phyloP scores from a whole-genome alignment of 345 rosid species.

The Melastoma malabathricum region DNA sequence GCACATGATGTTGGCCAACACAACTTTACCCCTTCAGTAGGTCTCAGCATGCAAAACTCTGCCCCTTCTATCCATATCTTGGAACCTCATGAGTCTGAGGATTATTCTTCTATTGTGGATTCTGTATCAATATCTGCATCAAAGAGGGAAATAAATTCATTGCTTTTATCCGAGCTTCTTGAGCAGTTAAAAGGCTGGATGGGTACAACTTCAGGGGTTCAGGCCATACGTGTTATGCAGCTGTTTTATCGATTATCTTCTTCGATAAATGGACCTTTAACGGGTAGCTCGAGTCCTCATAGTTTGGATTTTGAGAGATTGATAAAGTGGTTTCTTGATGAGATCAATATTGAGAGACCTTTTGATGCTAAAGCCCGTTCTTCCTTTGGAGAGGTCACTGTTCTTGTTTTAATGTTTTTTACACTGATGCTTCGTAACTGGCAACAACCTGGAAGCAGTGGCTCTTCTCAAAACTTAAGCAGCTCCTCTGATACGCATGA shows the following conservation, averaged over 20 bases:
- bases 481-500: conserved; percentile 51
- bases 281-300: conserved; percentile 83
- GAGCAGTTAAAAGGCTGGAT: conserved; percentile 94
- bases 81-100: conserved; percentile 79
- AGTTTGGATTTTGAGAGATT: conserved; percentile 71
- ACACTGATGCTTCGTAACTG: conserved; percentile 99
- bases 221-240: conserved; percentile 92
- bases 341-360: conserved; percentile 60
- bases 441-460: conserved; percentile 92
- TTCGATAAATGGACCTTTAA: conserved; percentile 89
- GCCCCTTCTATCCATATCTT: conserved; percentile 87
- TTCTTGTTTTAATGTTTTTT: conserved; percentile 94
- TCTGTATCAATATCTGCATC: conserved; percentile 90
- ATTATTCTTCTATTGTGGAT: conserved; percentile 61
- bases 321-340: conserved; percentile 78
- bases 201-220: conserved; percentile 67
- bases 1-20: conserved; percentile 54
- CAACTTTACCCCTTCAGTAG: conserved; percentile 32
- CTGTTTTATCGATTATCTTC: conserved; percentile 91
- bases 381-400: conserved; percentile 78
- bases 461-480: conserved; percentile 30
- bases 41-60: conserved; percentile 40
- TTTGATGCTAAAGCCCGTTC: conserved; percentile 54
- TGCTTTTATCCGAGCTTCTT: conserved; percentile 85
- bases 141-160: conserved; percentile 77